Base-by-base conservation (phyloP, 2,329 filamentous ascomycete species). In the Chrysoporthe puriensis region DNA sequence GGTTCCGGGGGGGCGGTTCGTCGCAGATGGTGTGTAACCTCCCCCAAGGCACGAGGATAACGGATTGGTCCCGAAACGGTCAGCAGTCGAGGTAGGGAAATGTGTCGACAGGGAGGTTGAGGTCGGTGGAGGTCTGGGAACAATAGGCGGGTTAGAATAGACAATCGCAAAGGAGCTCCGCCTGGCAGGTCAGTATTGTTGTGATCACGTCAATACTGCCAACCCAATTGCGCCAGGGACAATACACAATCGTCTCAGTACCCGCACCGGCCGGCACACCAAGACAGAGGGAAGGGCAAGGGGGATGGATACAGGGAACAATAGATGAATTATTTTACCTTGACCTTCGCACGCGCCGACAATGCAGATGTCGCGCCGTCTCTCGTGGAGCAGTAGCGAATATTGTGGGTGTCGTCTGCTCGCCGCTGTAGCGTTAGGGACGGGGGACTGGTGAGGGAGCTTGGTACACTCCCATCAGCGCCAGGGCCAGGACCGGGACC, bases 141-240 rank as follows among this genome's bases (percentile, higher is more conserved):
- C 18, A 14, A 43, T 14, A 60, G 40, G 56, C 18, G 13, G 42
- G 57, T 43, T 21, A 60, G 36, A 32, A 60, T 56, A 50, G 58
- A 54, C 50, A 54, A 54, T 54, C 50, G 54, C 54, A 32, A 57
- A 57, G n/a, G 54, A 40, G 34, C 34, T 18, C 54, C 18, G 54
- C 32, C 16, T 36, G 63, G 43, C 26, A 26, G 52, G 34, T 48
- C 56, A 63, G 58, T n/a, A 52, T 50, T 60, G 59, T 66, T 66
- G 64, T 58, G 60, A 68, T 68, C 66, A 68, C 66, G 63, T 62
- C 66, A 66, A 68, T 46, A 32, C 36, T 13, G 21, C 44, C n/a
- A 68, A 54, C 63, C 58, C 63, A 66, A 61, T 58, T 66, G 66
- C 66, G 44, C 36, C 26, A 34, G 50, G 50, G 21, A 54, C 50